Evolutionary conservation across 2,329 filamentous ascomycete species (phyloP), one percentile per base, ranked within the genome.

Genomic region (Phialophora chinensis): DNA sequence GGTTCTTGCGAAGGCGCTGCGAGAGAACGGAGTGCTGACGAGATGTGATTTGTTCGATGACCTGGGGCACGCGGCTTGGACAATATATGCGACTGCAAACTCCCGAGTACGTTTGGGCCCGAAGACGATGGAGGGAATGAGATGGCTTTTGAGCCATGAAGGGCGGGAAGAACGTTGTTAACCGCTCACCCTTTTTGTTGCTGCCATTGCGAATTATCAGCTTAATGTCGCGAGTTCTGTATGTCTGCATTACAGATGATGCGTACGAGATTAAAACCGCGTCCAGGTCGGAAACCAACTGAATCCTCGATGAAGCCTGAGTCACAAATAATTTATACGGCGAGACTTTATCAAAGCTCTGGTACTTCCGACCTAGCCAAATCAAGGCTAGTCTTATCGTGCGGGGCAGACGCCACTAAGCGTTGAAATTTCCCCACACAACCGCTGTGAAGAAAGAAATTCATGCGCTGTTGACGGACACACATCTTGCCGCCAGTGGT

Each of bases 101-200:
- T 60, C 57, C 35, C 42, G 44, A 60, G 25, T 25, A 23, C 44
- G 42, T 4, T 23, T 60, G 27, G 58, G 58, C 8, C 58, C 58
- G n/a, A 60, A 60, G 58, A 60, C 47, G 44, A 52, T 52, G 58
- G 58, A 52, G 25, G 58, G 42, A 27, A 60, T 60, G 58, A 60
- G 58, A n/a, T 60, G 58, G 58, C 44, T 60, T 27, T 33, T 60
- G 27, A 52, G 7, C 27, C 42, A n/a, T 12, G 44, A 31, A 12
- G 23, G 44, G 44, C 8, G n/a, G 12, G 29, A 38, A 29, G 11
- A 17, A 8, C 1, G n/a, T 4, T 29, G 23, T 23, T 29, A 23
- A 53, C n/a, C 2, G 20, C 20, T 49, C 44, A 49, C 10, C 20
- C 14, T 38, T 12, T 5, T 38, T 38, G 35, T 17, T 1, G 4